Percentiles rank a stretch among this genome's conserved stretches.
Evolutionary conservation across 2,329 filamentous ascomycete species (phyloP).

Genomic region (Nemania sp.): DNA sequence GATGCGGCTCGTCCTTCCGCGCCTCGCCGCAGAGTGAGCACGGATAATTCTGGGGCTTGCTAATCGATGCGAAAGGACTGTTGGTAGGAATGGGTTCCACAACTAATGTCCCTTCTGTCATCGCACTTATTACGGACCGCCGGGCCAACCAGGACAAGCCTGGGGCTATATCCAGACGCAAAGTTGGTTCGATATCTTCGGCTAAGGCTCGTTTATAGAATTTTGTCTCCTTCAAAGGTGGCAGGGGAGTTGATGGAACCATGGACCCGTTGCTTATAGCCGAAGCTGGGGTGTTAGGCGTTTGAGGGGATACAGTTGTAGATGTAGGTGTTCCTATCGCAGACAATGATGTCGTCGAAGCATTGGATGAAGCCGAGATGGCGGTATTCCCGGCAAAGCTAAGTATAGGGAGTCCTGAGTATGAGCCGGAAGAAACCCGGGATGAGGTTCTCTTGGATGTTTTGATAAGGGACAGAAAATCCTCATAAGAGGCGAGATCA

Average conservation of each 20-base stretch:
- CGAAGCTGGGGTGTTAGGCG: slow-evolving; percentile 61
- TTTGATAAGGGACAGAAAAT: slow-evolving; percentile 78
- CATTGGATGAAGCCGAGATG: slow-evolving; percentile 56
- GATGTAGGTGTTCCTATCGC: slow-evolving; percentile 50
- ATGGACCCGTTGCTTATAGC: slow-evolving; percentile 50
- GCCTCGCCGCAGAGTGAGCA: slow-evolving; percentile 90
- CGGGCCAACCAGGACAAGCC: slow-evolving; percentile 92
- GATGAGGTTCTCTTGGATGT: slow-evolving; percentile 63
- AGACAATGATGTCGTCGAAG: slow-evolving; percentile 62
- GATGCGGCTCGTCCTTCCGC: slow-evolving; percentile 69
- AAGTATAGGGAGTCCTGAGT: slow-evolving; percentile 61
- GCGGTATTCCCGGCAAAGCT: slow-evolving; percentile 52
- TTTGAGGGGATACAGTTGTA: slow-evolving; percentile 58
- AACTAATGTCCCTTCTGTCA: slow-evolving; percentile 82
- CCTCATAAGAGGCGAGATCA: slow-evolving; percentile 79
- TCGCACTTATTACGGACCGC: slow-evolving; percentile 78
- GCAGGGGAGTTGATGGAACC: slow-evolving; percentile 46
- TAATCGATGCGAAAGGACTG: slow-evolving; percentile 52
- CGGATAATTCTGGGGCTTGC: slow-evolving; percentile 61
- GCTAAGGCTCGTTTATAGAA: slow-evolving; percentile 89
- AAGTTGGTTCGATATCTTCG: slow-evolving; percentile 93
- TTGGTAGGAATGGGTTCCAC: slow-evolving; percentile 81
- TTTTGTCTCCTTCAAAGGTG: slow-evolving; percentile 81
- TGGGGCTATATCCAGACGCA: slow-evolving; percentile 86
- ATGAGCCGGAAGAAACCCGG: slow-evolving; percentile 73